Percentiles rank a stretch among this genome's conserved stretches.
Evolutionary conservation across 345 rosid species (phyloP).

Genomic region (Nephelium lappaceum): DNA sequence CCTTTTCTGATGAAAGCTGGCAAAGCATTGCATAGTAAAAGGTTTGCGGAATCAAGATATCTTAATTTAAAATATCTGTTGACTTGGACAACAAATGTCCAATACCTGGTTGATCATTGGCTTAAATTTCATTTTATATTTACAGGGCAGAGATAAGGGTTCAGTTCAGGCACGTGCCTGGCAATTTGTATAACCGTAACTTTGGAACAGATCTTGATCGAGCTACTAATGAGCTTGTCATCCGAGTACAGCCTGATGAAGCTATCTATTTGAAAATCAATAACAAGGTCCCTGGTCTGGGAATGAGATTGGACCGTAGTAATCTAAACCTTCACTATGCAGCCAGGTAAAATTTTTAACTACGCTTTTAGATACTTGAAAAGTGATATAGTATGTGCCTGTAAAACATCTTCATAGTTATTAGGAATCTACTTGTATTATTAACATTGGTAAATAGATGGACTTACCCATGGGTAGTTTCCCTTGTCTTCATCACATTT

Average conservation of each 20-base stretch:
- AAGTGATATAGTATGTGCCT: background rate
- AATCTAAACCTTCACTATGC: conserved; percentile 89
- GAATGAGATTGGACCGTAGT: conserved; percentile 94
- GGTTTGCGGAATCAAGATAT: conserved; percentile 40
- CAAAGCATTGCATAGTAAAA: conserved; percentile 81
- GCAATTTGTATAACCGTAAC: conserved; percentile 79
- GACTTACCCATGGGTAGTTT: background rate
- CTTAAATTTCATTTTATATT: conserved; percentile 12
- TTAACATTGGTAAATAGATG: background rate
- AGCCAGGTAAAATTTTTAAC: conserved; percentile 55
- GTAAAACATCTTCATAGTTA: background rate
- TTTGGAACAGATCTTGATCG: conserved; percentile 81
- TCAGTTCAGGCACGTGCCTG: conserved; percentile 98
- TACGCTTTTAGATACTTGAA: background rate
- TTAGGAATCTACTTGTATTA: background rate
- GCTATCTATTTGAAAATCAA: conserved; percentile 95
- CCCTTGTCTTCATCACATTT: background rate
- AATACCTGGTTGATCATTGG: conserved; percentile 9
- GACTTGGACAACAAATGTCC: background rate
- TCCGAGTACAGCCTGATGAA: conserved; percentile 96
- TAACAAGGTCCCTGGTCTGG: conserved; percentile 97
- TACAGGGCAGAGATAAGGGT: conserved; percentile 96
- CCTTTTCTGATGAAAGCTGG: conserved; percentile 99
- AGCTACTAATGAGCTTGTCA: conserved; percentile 94
- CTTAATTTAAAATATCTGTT: background rate